Conservation (phyloP, 75 land plant species). For the Ceratopteris richardii region DNA sequence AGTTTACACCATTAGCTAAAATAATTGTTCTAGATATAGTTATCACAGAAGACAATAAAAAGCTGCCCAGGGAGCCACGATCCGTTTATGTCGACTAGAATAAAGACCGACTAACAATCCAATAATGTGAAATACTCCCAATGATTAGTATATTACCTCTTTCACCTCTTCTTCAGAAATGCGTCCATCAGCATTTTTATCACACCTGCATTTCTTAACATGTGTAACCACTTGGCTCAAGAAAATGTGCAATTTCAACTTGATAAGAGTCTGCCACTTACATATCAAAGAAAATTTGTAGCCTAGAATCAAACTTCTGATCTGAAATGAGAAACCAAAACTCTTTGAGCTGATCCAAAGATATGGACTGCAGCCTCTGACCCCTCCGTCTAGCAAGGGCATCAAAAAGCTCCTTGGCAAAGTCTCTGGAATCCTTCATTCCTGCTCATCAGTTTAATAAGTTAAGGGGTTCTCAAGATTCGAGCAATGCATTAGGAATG, state of each 20-base stretch:
- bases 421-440: conserved; percentile 78
- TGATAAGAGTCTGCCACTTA: too few species aligned
- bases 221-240: too few species aligned
- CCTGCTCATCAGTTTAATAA: conserved; percentile 23
- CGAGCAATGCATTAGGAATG: neutral
- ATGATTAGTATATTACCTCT: too few species aligned
- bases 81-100: too few species aligned
- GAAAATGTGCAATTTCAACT: too few species aligned
- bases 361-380: conserved; percentile 23
- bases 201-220: conserved; percentile 38
- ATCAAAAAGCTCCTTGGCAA: conserved; percentile 70
- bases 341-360: conserved; percentile 44
- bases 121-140: too few species aligned
- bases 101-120: too few species aligned
- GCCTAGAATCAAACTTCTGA: conserved; percentile 59
- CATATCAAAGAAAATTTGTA: conserved; percentile 87
- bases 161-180: conserved; percentile 56
- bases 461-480: neutral
- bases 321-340: conserved; percentile 66
- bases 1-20: too few species aligned
- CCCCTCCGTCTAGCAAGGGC: conserved; percentile 56
- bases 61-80: too few species aligned
- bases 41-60: too few species aligned
- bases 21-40: too few species aligned
- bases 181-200: conserved; percentile 55